phyloP scores from a whole-genome alignment of 106 monocot genomes.

The Acanthochlamys bracteata region DNA sequence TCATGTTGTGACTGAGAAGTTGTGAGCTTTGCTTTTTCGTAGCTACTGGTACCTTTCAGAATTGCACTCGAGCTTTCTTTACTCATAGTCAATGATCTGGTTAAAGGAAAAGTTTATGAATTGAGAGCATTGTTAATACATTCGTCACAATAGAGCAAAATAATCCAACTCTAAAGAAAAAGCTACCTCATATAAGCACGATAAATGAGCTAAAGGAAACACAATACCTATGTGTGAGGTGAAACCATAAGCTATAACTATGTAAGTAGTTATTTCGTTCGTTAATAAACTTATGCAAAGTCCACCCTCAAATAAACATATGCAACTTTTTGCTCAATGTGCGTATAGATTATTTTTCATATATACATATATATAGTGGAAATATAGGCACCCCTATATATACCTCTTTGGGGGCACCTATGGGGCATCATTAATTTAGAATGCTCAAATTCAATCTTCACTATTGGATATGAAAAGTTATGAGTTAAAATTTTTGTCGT shows the following conservation, averaged over 20 bases:
- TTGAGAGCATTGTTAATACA: neutral
- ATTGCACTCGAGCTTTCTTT: slow-evolving; percentile 10
- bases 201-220: neutral
- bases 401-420: too few species aligned
- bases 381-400: too few species aligned
- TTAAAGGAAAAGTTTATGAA: neutral
- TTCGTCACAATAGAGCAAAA: neutral
- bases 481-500: too few species aligned
- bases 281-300: too few species aligned
- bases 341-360: too few species aligned
- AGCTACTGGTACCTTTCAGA: slow-evolving; percentile 21
- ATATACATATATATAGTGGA: too few species aligned
- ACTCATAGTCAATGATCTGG: slow-evolving; percentile 2
- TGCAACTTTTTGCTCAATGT: too few species aligned
- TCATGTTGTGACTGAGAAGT: slow-evolving; percentile 15
- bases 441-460: too few species aligned
- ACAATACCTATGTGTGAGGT: neutral
- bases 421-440: too few species aligned
- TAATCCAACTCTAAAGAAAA: neutral
- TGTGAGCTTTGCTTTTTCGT: slow-evolving; percentile 19
- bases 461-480: too few species aligned
- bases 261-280: neutral
- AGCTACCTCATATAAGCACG: neutral
- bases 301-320: too few species aligned
- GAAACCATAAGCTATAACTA: neutral